Evolutionary conservation across 306 rosid genomes (phyloP).

Genomic region (Prunus campanulata): DNA sequence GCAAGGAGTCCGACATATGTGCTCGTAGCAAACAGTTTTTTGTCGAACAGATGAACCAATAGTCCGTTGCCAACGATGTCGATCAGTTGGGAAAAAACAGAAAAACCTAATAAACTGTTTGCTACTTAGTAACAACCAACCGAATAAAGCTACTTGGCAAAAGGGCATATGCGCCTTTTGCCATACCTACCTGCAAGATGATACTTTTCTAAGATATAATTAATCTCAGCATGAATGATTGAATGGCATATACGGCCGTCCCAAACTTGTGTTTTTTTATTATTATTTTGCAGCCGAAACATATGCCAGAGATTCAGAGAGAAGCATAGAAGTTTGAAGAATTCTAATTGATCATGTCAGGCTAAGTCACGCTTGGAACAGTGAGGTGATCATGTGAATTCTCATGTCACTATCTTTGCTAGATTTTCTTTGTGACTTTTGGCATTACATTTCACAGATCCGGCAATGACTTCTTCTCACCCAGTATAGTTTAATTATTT

Average conservation of each 20-base stretch:
- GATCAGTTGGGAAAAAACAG: not conserved
- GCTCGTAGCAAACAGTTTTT: no score
- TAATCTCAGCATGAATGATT: not conserved
- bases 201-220: not conserved
- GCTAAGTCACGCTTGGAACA: conserved; percentile 1
- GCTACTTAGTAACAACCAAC: not conserved
- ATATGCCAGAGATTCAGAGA: not conserved
- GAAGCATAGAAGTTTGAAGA: not conserved
- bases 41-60: not conserved
- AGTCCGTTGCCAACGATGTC: not conserved
- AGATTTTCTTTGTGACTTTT: not conserved
- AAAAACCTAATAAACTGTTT: not conserved
- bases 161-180: not conserved
- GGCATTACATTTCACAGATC: not conserved
- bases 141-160: not conserved
- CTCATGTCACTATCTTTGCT: not conserved
- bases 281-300: not conserved
- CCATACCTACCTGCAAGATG: no score
- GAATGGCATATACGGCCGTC: not conserved
- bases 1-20: not conserved
- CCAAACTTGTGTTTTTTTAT: not conserved
- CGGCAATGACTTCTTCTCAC: not conserved
- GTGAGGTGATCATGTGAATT: conserved; percentile 13
- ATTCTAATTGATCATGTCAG: not conserved
- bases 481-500: no score